phyloP scores from a whole-genome alignment of 2,329 filamentous ascomycete species.

The Paraphoma sp. region DNA sequence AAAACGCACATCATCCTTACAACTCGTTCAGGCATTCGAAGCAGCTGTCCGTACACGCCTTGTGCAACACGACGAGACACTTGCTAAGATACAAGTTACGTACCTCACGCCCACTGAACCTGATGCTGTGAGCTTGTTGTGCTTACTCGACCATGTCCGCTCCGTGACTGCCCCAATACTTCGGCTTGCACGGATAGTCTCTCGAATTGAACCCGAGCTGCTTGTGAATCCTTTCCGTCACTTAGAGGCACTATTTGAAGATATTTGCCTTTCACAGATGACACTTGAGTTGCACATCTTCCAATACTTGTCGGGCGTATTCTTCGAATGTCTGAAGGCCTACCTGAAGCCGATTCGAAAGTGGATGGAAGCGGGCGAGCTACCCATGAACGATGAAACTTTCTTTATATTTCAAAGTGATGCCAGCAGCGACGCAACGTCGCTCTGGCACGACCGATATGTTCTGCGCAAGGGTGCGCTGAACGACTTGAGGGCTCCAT shows the following conservation, averaged over 20 bases:
- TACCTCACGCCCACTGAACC: conserved; percentile 63
- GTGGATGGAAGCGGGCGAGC: conserved; percentile 84
- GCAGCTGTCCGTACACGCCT: conserved; percentile 67
- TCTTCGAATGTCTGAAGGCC: conserved; percentile 81
- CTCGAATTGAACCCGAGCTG: conserved; percentile 57
- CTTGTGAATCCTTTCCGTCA: conserved; percentile 68
- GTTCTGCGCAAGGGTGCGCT: conserved; percentile 67
- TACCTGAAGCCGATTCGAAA: conserved; percentile 80
- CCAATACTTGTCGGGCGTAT: conserved; percentile 69
- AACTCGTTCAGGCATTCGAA: conserved; percentile 72
- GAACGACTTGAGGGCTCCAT: conserved; percentile 71
- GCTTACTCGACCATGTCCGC: conserved; percentile 65
- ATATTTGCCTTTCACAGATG: conserved; percentile 72
- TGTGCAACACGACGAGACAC: conserved; percentile 61
- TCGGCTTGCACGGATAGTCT: conserved; percentile 67
- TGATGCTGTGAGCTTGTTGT: conserved; percentile 70
- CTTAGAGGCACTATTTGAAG: conserved; percentile 78
- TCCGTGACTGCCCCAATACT: conserved; percentile 62
- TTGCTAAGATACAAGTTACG: conserved; percentile 66
- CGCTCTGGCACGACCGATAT: conserved; percentile 80
- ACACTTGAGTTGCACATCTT: conserved; percentile 69
- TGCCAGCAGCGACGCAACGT: conserved; percentile 64
- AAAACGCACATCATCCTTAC: conserved; percentile 38
- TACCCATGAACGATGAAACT: conserved; percentile 68
- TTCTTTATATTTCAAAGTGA: conserved; percentile 76